A percentile compares a stretch with the other conserved stretches of the same genome.
phyloP scores from a whole-genome alignment of 2,329 filamentous ascomycete genomes.

The Phaeosphaeria sp. region DNA sequence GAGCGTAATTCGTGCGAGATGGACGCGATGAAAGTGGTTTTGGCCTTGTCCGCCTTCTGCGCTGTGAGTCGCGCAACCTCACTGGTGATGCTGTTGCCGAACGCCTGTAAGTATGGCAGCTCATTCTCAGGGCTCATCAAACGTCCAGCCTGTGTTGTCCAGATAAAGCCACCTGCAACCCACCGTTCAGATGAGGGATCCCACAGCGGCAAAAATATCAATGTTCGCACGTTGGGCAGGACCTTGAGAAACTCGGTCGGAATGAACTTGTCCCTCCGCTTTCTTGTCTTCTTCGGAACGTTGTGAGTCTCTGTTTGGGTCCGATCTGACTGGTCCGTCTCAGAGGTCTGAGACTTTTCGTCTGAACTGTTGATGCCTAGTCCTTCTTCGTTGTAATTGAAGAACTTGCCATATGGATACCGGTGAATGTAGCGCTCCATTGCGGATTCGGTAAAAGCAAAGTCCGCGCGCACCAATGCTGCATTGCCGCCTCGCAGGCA shows the following conservation, averaged over 20 bases:
- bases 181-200: constrained; percentile 43
- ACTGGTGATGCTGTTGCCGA: constrained; percentile 43
- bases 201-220: constrained; percentile 48
- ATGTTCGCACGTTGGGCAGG: constrained; percentile 42
- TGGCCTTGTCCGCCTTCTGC: constrained; percentile 42
- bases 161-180: constrained; percentile 42
- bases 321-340: constrained; percentile 38
- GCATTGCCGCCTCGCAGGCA: constrained; percentile 27
- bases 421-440: constrained; percentile 44
- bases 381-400: constrained; percentile 44
- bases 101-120: constrained; percentile 43
- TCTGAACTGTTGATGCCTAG: constrained; percentile 40
- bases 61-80: constrained; percentile 41
- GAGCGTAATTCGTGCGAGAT: constrained; percentile 60
- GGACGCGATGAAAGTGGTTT: constrained; percentile 51
- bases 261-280: constrained; percentile 38
- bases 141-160: constrained; percentile 38
- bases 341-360: constrained; percentile 38
- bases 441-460: constrained; percentile 38
- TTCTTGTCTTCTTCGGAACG: constrained; percentile 20
- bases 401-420: constrained; percentile 45
- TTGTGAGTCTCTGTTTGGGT: constrained; percentile 16
- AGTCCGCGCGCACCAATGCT: constrained; percentile 32
- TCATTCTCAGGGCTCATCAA: constrained; percentile 43
- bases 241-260: constrained; percentile 41